A percentile compares a stretch with the other conserved stretches of the same genome.
phyloP scores from a whole-genome alignment of 352 stramenopile species.

The Pythium rishiriense region DNA sequence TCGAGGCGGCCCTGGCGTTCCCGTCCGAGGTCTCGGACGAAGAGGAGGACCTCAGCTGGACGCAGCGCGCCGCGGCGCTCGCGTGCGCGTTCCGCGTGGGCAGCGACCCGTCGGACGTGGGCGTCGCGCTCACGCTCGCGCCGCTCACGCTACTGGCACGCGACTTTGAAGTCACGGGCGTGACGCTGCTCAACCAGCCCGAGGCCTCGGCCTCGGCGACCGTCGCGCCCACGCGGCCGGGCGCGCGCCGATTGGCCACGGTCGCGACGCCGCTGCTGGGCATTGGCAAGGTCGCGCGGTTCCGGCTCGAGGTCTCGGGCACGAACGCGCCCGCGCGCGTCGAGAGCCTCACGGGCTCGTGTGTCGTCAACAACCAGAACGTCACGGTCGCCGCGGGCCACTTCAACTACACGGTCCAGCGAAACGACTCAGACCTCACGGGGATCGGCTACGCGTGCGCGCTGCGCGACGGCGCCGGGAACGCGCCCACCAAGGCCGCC shows the following conservation, averaged over 20 bases:
- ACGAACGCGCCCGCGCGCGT: slow-evolving; percentile 8
- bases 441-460: slow-evolving; percentile 38
- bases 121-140: slow-evolving; percentile 18
- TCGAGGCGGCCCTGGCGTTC: slow-evolving; percentile 23
- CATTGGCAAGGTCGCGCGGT: slow-evolving; percentile 19
- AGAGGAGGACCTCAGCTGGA: slow-evolving; percentile 10
- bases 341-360: slow-evolving; percentile 30
- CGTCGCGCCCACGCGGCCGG: slow-evolving; percentile 6
- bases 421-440: slow-evolving; percentile 43
- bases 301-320: slow-evolving; percentile 26
- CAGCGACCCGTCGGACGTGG: background rate
- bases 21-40: slow-evolving; percentile 19
- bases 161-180: slow-evolving; percentile 22
- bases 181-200: slow-evolving; percentile 28
- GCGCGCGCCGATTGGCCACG: background rate
- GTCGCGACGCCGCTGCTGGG: slow-evolving; percentile 25
- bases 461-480: slow-evolving; percentile 34
- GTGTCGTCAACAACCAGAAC: slow-evolving; percentile 37
- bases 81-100: slow-evolving; percentile 18
- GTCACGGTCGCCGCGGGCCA: slow-evolving; percentile 28
- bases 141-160: slow-evolving; percentile 16
- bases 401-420: slow-evolving; percentile 45
- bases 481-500: slow-evolving; percentile 21
- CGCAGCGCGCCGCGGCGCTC: background rate
- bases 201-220: background rate